Conservation (phyloP, 768 basidiomycete genomes). For the Leucocoprinus sp. region DNA sequence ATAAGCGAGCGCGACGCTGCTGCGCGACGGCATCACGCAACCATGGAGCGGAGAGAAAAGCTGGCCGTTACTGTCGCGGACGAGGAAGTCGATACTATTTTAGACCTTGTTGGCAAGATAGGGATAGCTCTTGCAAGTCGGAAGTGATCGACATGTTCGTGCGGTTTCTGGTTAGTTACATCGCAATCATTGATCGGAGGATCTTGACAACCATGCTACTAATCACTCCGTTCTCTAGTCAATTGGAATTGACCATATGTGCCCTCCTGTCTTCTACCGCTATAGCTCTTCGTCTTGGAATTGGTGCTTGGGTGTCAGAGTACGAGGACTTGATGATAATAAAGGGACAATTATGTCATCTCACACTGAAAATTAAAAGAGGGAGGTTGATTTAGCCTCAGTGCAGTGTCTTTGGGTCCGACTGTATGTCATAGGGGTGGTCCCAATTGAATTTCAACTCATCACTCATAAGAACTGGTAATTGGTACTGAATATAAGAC, state of each 20-base stretch:
- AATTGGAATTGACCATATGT: conserved; percentile 44
- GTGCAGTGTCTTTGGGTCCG: no score
- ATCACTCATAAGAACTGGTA: no score
- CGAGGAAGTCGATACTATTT: conserved; percentile 43
- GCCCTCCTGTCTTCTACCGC: conserved; percentile 46
- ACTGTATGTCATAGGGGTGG: no score
- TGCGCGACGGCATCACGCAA: conserved; percentile 39
- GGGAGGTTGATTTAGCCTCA: no score
- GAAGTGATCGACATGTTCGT: conserved; percentile 8
- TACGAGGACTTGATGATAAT: no score
- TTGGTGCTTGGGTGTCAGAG: conserved; percentile 26
- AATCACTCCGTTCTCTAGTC: conserved; percentile 45
- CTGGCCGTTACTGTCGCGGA: conserved; percentile 40
- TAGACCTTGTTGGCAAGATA: conserved; percentile 50
- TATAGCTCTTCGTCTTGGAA: conserved; percentile 31
- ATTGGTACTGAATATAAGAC: background rate
- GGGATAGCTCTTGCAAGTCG: conserved; percentile 46
- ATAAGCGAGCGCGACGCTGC: conserved; percentile 45
- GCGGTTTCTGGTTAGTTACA: background rate
- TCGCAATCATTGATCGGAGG: background rate
- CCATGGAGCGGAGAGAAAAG: conserved; percentile 31
- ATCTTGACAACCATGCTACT: conserved; percentile 43
- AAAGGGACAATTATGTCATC: conserved; percentile 44
- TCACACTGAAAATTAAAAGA: conserved; percentile 50
- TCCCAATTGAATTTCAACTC: no score